Conservation (phyloP, 1,139 yeast genomes). For the Candida buenavistaensis region DNA sequence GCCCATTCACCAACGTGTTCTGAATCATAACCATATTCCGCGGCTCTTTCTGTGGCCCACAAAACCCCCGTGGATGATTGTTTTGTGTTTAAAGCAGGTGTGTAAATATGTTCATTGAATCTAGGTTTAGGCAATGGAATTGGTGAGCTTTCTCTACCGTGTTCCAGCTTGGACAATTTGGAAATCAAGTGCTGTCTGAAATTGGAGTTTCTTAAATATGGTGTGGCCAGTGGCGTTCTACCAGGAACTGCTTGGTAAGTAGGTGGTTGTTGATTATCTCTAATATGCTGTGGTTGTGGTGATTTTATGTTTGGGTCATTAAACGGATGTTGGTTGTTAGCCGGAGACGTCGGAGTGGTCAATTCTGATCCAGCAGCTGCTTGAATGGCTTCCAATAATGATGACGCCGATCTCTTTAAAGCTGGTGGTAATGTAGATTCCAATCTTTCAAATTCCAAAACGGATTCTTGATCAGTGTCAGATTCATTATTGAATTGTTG, state of each 20-base stretch:
- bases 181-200: constrained; percentile 25
- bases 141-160: constrained; percentile 46
- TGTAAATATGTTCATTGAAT: constrained; percentile 45
- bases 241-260: constrained; percentile 10
- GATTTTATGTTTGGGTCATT: constrained; percentile 7
- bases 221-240: constrained; percentile 16
- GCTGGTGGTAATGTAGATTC: constrained; percentile 48
- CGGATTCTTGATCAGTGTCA: constrained; percentile 15
- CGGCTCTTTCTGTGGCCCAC: constrained; percentile 70
- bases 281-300: constrained; percentile 14
- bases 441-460: constrained; percentile 43
- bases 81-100: constrained; percentile 62
- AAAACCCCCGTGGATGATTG: constrained; percentile 70
- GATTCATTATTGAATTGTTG: constrained; percentile 8
- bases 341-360: constrained; percentile 7
- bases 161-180: constrained; percentile 32
- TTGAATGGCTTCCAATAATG: constrained; percentile 37
- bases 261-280: constrained; percentile 1
- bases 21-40: constrained; percentile 55
- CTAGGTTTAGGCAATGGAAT: constrained; percentile 54
- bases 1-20: constrained; percentile 57
- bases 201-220: constrained; percentile 14
- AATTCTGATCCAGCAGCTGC: constrained; percentile 9
- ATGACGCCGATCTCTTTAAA: constrained; percentile 41
- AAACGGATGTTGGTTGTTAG: not conserved